Percentiles rank a stretch among this genome's conserved stretches.
phyloP scores from a whole-genome alignment of 2,329 filamentous ascomycete species.

The Parastagonospora avenae region DNA sequence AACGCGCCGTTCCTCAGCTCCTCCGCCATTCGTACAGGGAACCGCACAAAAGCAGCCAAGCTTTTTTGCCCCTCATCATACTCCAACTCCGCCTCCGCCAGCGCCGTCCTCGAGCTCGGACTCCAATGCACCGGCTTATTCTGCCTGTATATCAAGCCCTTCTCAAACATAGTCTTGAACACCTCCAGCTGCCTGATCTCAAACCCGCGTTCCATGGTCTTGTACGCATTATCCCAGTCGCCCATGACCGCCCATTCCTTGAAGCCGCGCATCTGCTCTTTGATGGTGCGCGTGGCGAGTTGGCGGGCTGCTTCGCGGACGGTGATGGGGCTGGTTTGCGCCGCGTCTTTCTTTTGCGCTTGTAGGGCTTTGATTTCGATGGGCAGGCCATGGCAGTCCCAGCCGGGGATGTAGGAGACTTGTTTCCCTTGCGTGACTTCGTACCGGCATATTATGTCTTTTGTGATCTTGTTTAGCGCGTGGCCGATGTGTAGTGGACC shows the following conservation, averaged over 20 bases:
- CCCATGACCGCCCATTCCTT: slow-evolving; percentile 77
- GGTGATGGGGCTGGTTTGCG: slow-evolving; percentile 53
- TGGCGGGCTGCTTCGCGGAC: slow-evolving; percentile 68
- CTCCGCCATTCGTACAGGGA: slow-evolving; percentile 64
- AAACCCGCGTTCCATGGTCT: slow-evolving; percentile 77
- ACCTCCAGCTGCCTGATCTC: slow-evolving; percentile 76
- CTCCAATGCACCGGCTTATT: slow-evolving; percentile 90
- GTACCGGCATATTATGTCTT: slow-evolving; percentile 87
- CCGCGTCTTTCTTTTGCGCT: slow-evolving; percentile 49
- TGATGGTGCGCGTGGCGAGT: slow-evolving; percentile 71
- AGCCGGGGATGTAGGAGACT: slow-evolving; percentile 85
- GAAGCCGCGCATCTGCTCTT: slow-evolving; percentile 75
- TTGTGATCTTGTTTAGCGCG: slow-evolving; percentile 94
- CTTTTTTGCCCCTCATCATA: slow-evolving; percentile 78
- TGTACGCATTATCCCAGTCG: slow-evolving; percentile 78
- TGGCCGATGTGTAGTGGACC: slow-evolving; percentile 90
- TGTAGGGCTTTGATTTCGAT: slow-evolving; percentile 96
- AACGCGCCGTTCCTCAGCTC: slow-evolving; percentile 50
- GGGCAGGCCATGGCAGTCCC: slow-evolving; percentile 97
- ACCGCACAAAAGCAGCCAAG: slow-evolving; percentile 77
- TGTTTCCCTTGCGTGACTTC: slow-evolving; percentile 78
- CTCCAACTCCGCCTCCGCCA: slow-evolving; percentile 84
- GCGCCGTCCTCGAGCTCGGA: slow-evolving; percentile 75
- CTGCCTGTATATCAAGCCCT: slow-evolving; percentile 73
- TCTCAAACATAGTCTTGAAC: slow-evolving; percentile 75